Base-by-base conservation (phyloP, 2,329 filamentous ascomycete species). In the Epichloe aotearoae region DNA sequence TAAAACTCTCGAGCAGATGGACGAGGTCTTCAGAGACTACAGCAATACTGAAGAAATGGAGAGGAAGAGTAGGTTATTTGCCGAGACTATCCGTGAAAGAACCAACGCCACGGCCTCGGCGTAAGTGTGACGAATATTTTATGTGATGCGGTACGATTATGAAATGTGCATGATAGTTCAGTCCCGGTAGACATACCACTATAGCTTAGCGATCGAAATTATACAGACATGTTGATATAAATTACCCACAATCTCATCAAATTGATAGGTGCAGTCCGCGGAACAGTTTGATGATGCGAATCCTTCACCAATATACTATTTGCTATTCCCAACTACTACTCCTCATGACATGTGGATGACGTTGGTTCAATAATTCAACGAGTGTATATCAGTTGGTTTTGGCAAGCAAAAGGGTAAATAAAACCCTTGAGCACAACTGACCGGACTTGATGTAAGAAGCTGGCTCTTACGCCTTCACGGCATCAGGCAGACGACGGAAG, bases 1-100 rank as follows among this genome's bases (percentile, higher is more conserved):
- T 1, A 66, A 69, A 26, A 73, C 71, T 2, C 67, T 80, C 2
- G 76, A 79, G 57, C 70, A 79, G 55, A 76, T 79, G 69, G 75
- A 79, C 40, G 54, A 59, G 2, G 58, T 66, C 2, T 66, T 66
- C 14, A 60, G 62, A 12, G 59, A 59, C 46, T 49, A 57, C 14
- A 59, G 51, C 7, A 58, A 61, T 15, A 50, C 53, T 0, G 57
- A 54, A 3, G 61, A 63, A 37, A 33, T 53, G 47, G 50, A 48
- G 15, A 34, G 42, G 12, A 52, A 44, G 45, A 45, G 39, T 19
- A 42, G 45, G 30, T n/a, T 55, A 10, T 30, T 55, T 30, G 42
- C 44, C 14, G 47, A 53, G 44, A 48, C 50, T 7, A 38, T 50
- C 14, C 47, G 50, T 12, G 41, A 49, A 36, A 20, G 49, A 36